Base-by-base conservation (phyloP, 2,329 filamentous ascomycete genomes). In the Cercospora janseana region DNA sequence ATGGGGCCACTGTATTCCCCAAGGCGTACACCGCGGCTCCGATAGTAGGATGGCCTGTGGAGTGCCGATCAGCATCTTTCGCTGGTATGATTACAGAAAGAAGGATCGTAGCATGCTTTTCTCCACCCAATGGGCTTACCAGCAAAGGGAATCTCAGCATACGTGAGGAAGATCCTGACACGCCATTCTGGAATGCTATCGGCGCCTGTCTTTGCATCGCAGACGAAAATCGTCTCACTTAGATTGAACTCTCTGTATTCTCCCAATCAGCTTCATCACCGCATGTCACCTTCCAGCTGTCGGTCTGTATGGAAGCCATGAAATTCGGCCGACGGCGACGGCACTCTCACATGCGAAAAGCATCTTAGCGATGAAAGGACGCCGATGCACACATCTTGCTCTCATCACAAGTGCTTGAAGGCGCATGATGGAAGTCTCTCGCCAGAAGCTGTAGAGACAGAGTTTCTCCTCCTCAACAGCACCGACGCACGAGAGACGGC, bases 221-320 rank as follows among this genome's bases (percentile, higher is more conserved):
- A 72, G 13, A 81, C 62, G 55, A 82, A 80, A 18, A 79, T 75
- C 0, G 76, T 79, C 56, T 82, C 79, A 1, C 77, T 79, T 28
- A 79, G 69, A 56, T 81, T 81, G 69, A 81, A 82, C 56, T 82
- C 79, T 24, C 29, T 45, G n/a, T 29, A 3, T 6, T 40, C 12
- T 23, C n/a, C 12, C 12, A 12, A 18, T 38, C 12, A 38, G 35
- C n/a, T 21, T 24, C 20, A 38, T 13, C 10, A n/a, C n/a, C n/a
- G n/a, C n/a, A n/a, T n/a, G n/a, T n/a, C n/a, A n/a, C n/a, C n/a
- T n/a, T n/a, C n/a, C n/a, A n/a, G n/a, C n/a, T n/a, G n/a, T 8
- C 35, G 20, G 20, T 38, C 12, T 24, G 16, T 3, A 9, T 23
- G 12, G 20, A 38, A 18, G 35, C 12, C 20, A 23, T 38, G 20